A percentile compares a stretch with the other conserved stretches of the same genome.
Conservation (phyloP, 2,329 filamentous ascomycete genomes). For the Nothopassalora personata region DNA sequence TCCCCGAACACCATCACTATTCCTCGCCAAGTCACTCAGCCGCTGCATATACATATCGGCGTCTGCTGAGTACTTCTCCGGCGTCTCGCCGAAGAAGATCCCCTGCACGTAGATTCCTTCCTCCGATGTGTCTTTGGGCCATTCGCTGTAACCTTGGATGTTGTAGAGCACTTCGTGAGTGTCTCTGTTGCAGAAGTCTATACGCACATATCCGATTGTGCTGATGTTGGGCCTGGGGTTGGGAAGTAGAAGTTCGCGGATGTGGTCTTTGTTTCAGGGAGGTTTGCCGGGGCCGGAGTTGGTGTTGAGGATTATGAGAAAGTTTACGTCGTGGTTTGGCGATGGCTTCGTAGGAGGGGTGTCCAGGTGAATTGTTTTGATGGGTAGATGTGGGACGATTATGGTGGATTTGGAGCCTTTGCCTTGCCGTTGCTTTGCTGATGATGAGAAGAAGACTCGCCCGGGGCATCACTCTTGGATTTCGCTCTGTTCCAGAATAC, state of each 20-base stretch:
- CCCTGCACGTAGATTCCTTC: constrained; percentile 23
- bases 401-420: constrained; percentile 14
- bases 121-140: constrained; percentile 14
- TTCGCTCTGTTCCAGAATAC: background rate
- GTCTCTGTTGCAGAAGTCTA: constrained; percentile 23
- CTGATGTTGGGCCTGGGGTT: constrained; percentile 25
- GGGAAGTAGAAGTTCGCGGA: constrained; percentile 24
- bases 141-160: constrained; percentile 23
- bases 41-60: background rate
- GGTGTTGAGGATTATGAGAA: constrained; percentile 24
- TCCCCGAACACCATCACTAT: background rate
- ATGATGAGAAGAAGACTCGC: background rate
- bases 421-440: constrained; percentile 2
- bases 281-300: constrained; percentile 21
- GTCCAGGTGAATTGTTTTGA: constrained; percentile 16
- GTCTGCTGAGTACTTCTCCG: constrained; percentile 6
- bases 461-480: background rate
- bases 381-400: constrained; percentile 23
- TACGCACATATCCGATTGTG: constrained; percentile 26
- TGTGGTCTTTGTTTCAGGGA: constrained; percentile 21
- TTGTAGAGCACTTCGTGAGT: constrained; percentile 18
- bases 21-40: background rate
- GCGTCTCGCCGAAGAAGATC: constrained; percentile 31
- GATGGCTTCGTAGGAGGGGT: constrained; percentile 19
- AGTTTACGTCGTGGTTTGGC: constrained; percentile 17